Evolutionary conservation across 208 protist species (phyloP).

Genomic region (Wallacemonas collosoma): DNA sequence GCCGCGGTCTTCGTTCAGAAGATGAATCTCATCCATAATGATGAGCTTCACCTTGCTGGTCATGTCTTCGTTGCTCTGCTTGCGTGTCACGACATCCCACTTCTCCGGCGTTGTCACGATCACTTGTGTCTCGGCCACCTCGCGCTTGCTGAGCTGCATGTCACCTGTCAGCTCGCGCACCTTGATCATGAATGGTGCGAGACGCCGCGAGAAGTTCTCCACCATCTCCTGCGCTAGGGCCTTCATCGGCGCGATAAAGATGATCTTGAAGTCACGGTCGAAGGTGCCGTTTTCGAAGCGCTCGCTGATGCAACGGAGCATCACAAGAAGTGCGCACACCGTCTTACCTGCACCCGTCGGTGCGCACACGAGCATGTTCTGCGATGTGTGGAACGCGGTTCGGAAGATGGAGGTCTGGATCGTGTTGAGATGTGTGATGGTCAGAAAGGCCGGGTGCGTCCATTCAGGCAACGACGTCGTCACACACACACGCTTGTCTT

Average conservation of each 20-base stretch:
- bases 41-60: constrained; percentile 91
- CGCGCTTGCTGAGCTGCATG: constrained; percentile 98
- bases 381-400: constrained; percentile 96
- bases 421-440: constrained; percentile 95
- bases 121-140: constrained; percentile 97
- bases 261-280: constrained; percentile 97
- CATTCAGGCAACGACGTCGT: constrained; percentile 85
- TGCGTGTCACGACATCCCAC: constrained; percentile 99
- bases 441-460: constrained; percentile 89
- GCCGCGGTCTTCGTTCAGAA: constrained; percentile 98
- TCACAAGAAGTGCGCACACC: constrained; percentile 97
- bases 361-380: constrained; percentile 99
- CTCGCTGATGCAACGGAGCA: constrained; percentile 94
- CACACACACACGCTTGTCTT: constrained; percentile 80
- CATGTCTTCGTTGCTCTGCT: constrained; percentile 96
- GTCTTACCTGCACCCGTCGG: constrained; percentile 99
- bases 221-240: constrained; percentile 99
- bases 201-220: constrained; percentile 93
- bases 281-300: constrained; percentile 86
- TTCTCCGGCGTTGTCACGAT: constrained; percentile 99
- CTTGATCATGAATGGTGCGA: constrained; percentile 90
- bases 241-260: constrained; percentile 99
- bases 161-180: constrained; percentile 99
- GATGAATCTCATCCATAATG: constrained; percentile 99
- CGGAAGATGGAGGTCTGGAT: constrained; percentile 96